Evolutionary conservation across 2,329 filamentous ascomycete species (phyloP), one percentile per base, ranked within the genome.

Genomic region (Onygenales sp.): DNA sequence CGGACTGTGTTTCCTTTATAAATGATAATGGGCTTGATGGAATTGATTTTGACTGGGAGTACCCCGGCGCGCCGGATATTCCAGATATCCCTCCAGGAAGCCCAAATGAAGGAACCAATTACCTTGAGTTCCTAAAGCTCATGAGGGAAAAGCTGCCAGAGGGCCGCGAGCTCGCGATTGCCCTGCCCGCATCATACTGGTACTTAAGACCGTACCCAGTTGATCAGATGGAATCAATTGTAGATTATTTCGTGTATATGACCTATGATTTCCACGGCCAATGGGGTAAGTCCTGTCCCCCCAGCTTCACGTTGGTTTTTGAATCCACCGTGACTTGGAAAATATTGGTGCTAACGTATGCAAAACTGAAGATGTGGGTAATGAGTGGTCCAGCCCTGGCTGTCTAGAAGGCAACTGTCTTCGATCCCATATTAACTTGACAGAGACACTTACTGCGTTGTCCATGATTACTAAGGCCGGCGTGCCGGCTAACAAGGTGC

Each of bases 1-100:
- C 63, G 21, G 69, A 69, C 59, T 50, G 71, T 43, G 57, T 69
- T 56, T 51, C 69, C 42, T 69, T 79, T 58, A 14, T 76, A 50
- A 60, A 69, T 35, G 35, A 73, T 42, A 39, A 74, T 38, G 59
- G 63, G 4, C 56, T 76, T 0, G 72, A 75, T 47, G 74, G 74
- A 1, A 60, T 69, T 35, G 66, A 69, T 52, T 52, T 69, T 53
- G 71, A 73, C 43, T 68, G 62, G 57, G 73, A 67, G 54, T 59
- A 73, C 49, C 71, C 70, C 3, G 71, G 68, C 2, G 58, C 58
- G 7, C 64, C 67, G 13, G 69, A 72, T 55, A 66, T 71, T 39
- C 64, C 64, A 0, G 68, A 61, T 7, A 66, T 70, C 47, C 70
- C 69, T 1, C 11, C 61, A 1, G 68, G 60, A 4, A 35, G 54